These are phyloP conservation scores for Pseudogymnoascus sp. DNA, from an alignment of 2,329 filamentous ascomycete species.

Conservation along the genomic window DNA sequence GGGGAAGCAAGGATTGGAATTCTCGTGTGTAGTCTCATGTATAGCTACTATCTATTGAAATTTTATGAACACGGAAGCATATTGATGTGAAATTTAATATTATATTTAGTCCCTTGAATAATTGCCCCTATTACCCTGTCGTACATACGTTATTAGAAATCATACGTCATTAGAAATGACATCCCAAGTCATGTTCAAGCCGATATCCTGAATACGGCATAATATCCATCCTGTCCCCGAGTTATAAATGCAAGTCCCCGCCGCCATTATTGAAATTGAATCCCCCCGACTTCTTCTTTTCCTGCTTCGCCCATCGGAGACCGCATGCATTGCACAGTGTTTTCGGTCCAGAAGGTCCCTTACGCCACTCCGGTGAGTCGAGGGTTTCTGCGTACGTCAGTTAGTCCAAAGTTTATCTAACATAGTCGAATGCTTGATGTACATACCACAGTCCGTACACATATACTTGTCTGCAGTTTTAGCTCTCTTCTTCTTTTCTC, in stretches of 20 bases:
- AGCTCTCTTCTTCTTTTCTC: constrained; percentile 77
- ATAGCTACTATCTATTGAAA: constrained; percentile 2
- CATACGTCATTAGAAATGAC: neutral
- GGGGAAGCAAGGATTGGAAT: neutral
- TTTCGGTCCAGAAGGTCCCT: constrained; percentile 86
- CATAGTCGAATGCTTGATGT: neutral
- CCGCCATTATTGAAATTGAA: neutral
- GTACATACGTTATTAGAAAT: neutral
- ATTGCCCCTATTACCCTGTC: neutral
- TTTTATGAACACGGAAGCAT: neutral
- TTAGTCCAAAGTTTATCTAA: constrained; percentile 1
- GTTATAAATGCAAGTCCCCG: neutral
- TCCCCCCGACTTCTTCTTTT: constrained; percentile 55
- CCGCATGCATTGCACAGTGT: constrained; percentile 95
- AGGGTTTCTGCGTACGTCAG: constrained; percentile 52
- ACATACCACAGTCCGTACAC: constrained; percentile 81
- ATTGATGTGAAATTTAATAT: neutral
- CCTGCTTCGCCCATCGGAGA: constrained; percentile 67
- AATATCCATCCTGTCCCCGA: neutral
- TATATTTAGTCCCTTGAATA: neutral
- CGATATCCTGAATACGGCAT: neutral
- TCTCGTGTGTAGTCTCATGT: neutral
- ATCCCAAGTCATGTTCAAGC: neutral
- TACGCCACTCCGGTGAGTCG: constrained; percentile 93
- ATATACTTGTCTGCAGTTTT: constrained; percentile 85